Evolutionary conservation across 495 filamentous ascomycete genomes (phyloP).

Genomic region (Mytilinidion resinicola): DNA sequence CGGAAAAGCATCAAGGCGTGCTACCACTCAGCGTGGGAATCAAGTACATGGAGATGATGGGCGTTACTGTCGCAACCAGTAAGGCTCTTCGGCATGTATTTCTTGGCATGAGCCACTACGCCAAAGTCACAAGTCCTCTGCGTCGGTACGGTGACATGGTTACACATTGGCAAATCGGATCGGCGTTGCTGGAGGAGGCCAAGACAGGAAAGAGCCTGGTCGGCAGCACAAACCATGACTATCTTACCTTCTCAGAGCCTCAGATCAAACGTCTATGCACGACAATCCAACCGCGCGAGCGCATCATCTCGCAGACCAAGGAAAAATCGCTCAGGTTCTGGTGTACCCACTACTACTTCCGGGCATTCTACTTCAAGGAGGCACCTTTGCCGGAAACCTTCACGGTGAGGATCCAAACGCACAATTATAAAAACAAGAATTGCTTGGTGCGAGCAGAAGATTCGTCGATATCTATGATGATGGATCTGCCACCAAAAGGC

Average conservation of each 20-base stretch:
- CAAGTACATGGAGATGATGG: constrained; percentile 44
- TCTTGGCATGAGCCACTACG: constrained; percentile 64
- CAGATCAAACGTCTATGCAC: constrained; percentile 52
- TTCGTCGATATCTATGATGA: no score
- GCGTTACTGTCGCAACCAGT: constrained; percentile 46
- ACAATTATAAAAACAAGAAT: not conserved
- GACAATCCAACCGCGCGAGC: constrained; percentile 46
- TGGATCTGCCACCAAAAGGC: not conserved
- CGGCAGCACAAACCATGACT: constrained; percentile 35
- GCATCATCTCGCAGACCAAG: constrained; percentile 19
- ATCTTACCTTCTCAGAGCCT: constrained; percentile 57
- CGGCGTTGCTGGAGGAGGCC: constrained; percentile 65
- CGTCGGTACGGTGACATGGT: constrained; percentile 78
- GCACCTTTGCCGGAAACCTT: constrained; percentile 56
- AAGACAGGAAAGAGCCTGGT: constrained; percentile 48
- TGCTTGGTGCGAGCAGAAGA: no score
- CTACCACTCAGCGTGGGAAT: constrained; percentile 23
- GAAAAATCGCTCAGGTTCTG: constrained; percentile 44
- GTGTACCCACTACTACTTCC: constrained; percentile 63
- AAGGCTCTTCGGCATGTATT: constrained; percentile 48
- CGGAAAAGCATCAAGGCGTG: constrained; percentile 26
- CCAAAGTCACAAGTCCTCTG: constrained; percentile 78
- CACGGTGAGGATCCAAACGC: constrained; percentile 41
- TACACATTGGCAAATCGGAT: constrained; percentile 88
- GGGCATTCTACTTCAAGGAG: constrained; percentile 69